These are phyloP conservation scores for Craspedostauros australis DNA, from an alignment of 108 stramenopile genomes.

Conservation along the genomic window DNA sequence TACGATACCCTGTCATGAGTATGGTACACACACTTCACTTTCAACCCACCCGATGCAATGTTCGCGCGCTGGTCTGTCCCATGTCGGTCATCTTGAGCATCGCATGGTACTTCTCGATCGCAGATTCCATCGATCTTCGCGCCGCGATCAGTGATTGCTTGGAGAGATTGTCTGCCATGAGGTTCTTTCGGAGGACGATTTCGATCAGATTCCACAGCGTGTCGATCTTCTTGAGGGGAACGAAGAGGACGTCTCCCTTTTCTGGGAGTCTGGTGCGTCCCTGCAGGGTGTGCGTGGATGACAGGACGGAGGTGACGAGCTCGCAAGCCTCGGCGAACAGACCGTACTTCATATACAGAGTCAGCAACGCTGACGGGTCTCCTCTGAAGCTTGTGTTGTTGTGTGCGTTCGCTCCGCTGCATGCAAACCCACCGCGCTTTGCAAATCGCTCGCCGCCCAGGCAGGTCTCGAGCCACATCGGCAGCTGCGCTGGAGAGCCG, in stretches of 20 bases:
- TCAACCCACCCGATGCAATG: no score
- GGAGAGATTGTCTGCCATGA: conserved; percentile 1
- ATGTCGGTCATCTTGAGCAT: conserved; percentile 39
- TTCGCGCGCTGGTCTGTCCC: conserved; percentile 41
- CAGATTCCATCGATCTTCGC: conserved; percentile 48
- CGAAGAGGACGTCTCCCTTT: conserved; percentile 71
- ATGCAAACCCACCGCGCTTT: conserved; percentile 44
- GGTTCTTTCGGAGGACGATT: conserved; percentile 15
- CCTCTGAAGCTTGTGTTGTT: conserved; percentile 19
- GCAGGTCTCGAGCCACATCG: conserved; percentile 66
- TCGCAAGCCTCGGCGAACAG: conserved; percentile 61
- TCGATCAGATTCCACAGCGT: conserved; percentile 61
- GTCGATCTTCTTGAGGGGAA: conserved; percentile 77
- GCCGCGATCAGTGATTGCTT: conserved; percentile 9
- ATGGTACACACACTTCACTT: no score
- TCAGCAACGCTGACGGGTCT: conserved; percentile 54
- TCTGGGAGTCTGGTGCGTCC: conserved; percentile 71
- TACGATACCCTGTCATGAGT: no score
- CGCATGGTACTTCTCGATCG: conserved; percentile 45
- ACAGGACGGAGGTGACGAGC: conserved; percentile 39
- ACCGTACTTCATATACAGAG: conserved; percentile 54
- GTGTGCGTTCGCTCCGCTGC: conserved; percentile 6
- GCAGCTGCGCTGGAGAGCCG: conserved; percentile 44
- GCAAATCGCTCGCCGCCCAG: conserved; percentile 27
- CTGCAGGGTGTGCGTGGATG: no score